Evolutionary conservation across 352 stramenopile species (phyloP).

Genomic region (Phytophthora tentaculata): DNA sequence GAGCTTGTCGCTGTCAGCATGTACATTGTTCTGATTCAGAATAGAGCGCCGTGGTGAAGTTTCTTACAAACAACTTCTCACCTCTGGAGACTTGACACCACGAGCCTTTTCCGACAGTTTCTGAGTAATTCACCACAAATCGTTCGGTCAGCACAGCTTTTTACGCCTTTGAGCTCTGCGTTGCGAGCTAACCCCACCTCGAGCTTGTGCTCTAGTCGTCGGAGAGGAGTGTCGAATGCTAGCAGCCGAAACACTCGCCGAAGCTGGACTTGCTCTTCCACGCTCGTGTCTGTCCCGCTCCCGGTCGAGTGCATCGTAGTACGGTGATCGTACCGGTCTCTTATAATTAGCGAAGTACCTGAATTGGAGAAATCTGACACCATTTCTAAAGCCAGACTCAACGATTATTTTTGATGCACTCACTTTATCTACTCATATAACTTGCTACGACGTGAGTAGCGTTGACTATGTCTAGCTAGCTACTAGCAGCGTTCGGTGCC

Average conservation of each 20-base stretch:
- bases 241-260: conserved; percentile 73
- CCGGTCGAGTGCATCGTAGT: conserved; percentile 33
- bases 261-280: conserved; percentile 84
- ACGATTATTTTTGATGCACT: not conserved
- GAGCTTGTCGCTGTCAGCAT: conserved; percentile 22
- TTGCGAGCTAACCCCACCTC: conserved; percentile 37
- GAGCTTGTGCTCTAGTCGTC: conserved; percentile 67
- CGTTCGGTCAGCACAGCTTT: not conserved
- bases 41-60: no score
- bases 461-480: not conserved
- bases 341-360: conserved; percentile 2
- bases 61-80: conserved; percentile 2
- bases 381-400: not conserved
- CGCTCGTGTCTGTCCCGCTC: conserved; percentile 42
- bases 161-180: not conserved
- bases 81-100: conserved; percentile 22
- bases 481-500: conserved; percentile 15
- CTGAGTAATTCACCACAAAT: not conserved
- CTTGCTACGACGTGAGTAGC: not conserved
- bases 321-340: conserved; percentile 1
- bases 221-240: conserved; percentile 66
- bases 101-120: conserved; percentile 42
- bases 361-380: not conserved
- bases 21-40: not conserved
- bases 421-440: no score